Evolutionary conservation across 163 green algal genomes (phyloP).

Genomic region (Volvox carteri): DNA sequence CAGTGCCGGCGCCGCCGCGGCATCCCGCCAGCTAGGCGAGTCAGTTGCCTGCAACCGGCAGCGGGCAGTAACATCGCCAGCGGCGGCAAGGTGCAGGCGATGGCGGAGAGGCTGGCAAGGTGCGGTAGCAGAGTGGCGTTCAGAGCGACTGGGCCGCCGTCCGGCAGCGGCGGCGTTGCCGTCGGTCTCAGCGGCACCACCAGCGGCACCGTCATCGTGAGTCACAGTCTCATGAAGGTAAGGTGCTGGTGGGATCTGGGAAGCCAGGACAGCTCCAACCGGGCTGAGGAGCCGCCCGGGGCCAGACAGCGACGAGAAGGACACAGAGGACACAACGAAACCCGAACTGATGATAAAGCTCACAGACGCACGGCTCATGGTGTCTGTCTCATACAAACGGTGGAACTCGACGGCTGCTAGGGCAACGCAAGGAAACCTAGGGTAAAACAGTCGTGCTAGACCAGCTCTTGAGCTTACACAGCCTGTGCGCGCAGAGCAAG

Average conservation of each 20-base stretch:
- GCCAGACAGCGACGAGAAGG: background rate
- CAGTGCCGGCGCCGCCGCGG: background rate
- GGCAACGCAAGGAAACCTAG: too few relatives aligned
- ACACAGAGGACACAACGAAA: too few relatives aligned
- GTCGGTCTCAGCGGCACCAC: background rate
- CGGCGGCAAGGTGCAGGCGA: constrained; percentile 12
- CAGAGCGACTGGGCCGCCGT: background rate
- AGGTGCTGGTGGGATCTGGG: constrained; percentile 5
- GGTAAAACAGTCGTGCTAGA: too few relatives aligned
- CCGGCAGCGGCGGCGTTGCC: background rate
- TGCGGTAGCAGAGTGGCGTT: constrained; percentile 8
- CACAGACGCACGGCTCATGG: too few relatives aligned
- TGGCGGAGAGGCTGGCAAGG: constrained; percentile 4
- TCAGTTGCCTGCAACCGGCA: constrained; percentile 26
- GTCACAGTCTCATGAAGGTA: background rate
- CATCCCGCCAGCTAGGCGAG: background rate
- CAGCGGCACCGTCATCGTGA: constrained; percentile 7
- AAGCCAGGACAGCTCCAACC: constrained; percentile 22
- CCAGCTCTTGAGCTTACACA: too few relatives aligned
- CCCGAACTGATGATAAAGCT: too few relatives aligned
- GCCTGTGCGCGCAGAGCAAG: too few relatives aligned
- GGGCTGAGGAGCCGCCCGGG: too few relatives aligned
- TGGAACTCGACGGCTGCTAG: too few relatives aligned
- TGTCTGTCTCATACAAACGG: too few relatives aligned
- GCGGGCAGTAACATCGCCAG: constrained; percentile 18